Conservation (phyloP, 495 filamentous ascomycete species). For the Talaromyces thailandensis region DNA sequence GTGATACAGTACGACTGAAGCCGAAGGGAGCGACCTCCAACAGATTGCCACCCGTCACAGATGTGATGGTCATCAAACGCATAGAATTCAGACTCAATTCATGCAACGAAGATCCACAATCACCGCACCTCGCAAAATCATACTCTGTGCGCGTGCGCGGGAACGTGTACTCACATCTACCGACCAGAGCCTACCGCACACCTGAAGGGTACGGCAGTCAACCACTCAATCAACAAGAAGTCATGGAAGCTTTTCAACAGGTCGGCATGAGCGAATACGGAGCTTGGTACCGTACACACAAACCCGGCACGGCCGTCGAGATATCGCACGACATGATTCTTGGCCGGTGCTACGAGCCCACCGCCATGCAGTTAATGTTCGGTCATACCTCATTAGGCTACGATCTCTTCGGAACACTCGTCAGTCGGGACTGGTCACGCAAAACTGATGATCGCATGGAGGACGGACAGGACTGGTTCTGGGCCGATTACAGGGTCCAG, state of each 20-base stretch:
- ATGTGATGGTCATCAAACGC: conserved; percentile 43
- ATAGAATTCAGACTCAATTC: conserved; percentile 37
- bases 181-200: conserved; percentile 16
- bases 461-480: conserved; percentile 40
- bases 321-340: conserved; percentile 42
- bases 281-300: conserved; percentile 38
- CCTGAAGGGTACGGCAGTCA: conserved; percentile 13
- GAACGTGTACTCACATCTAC: conserved; percentile 36
- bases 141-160: conserved; percentile 35
- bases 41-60: conserved; percentile 18
- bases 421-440: conserved; percentile 33
- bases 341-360: conserved; percentile 45
- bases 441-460: conserved; percentile 37
- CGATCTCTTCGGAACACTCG: conserved; percentile 26
- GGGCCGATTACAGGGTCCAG: conserved; percentile 45
- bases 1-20: conserved; percentile 45
- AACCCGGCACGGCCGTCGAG: conserved; percentile 23
- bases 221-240: conserved; percentile 21
- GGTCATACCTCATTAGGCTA: conserved; percentile 17
- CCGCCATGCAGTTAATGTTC: conserved; percentile 38
- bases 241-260: conserved; percentile 25
- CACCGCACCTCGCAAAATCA: conserved; percentile 31
- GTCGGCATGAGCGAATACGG: conserved; percentile 34
- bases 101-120: conserved; percentile 35
- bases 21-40: conserved; percentile 16